Evolutionary conservation across 2,329 filamentous ascomycete genomes (phyloP).

Genomic region (Fusarium nygamai): DNA sequence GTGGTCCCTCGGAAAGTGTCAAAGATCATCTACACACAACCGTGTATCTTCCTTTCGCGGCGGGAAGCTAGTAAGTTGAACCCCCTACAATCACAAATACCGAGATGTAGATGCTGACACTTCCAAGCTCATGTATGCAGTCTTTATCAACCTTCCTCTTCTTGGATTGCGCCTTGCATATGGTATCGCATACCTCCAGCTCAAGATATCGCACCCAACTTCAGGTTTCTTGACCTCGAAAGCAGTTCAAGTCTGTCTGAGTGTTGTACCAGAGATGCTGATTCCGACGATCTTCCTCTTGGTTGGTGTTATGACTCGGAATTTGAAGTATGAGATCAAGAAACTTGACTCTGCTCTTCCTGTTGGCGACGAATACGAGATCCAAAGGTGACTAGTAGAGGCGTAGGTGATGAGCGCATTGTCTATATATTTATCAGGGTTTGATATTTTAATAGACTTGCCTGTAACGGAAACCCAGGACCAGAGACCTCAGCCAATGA

Average conservation of each 20-base stretch:
- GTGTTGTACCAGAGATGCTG: conserved; percentile 5
- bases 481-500: neutral
- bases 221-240: conserved; percentile 10
- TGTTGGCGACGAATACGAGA: neutral
- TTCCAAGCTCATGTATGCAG: conserved; percentile 3
- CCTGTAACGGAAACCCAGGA: neutral
- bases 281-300: conserved; percentile 1
- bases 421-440: neutral
- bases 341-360: neutral
- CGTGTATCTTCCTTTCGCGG: neutral
- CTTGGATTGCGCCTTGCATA: conserved; percentile 9
- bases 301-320: neutral
- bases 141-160: conserved; percentile 5
- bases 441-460: neutral
- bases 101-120: neutral
- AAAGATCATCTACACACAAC: neutral
- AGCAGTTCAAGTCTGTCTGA: conserved; percentile 1
- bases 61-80: neutral
- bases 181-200: conserved; percentile 5
- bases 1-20: conserved; percentile 6
- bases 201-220: neutral
- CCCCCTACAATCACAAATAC: neutral
- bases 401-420: neutral
- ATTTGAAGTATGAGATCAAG: conserved; percentile 8
- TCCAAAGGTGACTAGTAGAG: neutral